Percentiles rank a stretch among this genome's conserved stretches.
Evolutionary conservation across 164 flowering plant species (phyloP).

Genomic region (Sextonia rubra): DNA sequence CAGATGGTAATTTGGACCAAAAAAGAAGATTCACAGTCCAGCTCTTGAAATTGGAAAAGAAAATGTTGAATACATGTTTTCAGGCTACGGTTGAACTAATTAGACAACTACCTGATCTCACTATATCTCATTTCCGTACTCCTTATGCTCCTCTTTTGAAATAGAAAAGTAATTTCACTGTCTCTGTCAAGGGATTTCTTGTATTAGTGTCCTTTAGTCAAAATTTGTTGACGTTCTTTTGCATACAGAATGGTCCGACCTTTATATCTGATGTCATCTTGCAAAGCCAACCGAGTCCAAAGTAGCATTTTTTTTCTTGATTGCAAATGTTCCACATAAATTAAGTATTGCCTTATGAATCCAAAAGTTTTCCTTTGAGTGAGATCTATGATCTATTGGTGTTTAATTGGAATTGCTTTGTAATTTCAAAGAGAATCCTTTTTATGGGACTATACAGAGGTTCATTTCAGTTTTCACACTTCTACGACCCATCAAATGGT

Average conservation of each 20-base stretch:
- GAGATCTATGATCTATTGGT: no score
- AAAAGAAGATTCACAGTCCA: constrained; percentile 88
- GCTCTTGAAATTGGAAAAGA: constrained; percentile 87
- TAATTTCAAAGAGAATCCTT: no score
- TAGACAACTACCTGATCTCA: constrained; percentile 70
- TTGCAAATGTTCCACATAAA: background rate
- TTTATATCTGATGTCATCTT: background rate
- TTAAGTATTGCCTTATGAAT: background rate
- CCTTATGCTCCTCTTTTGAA: constrained; percentile 81
- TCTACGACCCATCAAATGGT: no score
- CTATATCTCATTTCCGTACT: constrained; percentile 90
- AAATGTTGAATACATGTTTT: constrained; percentile 72
- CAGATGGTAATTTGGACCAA: constrained; percentile 54
- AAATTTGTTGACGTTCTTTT: background rate
- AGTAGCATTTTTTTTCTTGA: background rate
- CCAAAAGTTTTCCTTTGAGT: background rate
- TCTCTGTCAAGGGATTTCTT: constrained; percentile 7
- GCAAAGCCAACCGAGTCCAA: background rate
- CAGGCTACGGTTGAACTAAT: constrained; percentile 58
- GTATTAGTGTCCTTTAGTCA: background rate
- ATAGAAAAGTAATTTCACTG: constrained; percentile 27
- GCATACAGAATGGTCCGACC: background rate
- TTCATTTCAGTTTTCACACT: no score
- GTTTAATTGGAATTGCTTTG: no score
- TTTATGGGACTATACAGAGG: no score